These are phyloP conservation scores for Nakaseomyces sp. DNA, from an alignment of 1,139 yeast species.

Conservation along the genomic window DNA sequence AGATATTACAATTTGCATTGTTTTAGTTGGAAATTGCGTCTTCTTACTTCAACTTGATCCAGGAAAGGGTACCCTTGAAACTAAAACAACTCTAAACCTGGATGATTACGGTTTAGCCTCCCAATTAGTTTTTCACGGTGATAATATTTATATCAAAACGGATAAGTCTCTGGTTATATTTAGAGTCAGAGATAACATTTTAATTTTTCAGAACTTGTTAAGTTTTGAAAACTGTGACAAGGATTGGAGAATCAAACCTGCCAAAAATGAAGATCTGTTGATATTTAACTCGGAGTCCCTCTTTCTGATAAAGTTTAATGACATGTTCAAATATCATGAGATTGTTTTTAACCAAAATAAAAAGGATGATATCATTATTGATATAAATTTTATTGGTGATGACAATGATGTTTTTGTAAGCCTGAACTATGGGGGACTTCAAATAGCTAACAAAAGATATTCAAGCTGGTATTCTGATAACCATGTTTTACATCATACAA, in stretches of 20 bases:
- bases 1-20: background rate
- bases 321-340: background rate
- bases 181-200: background rate
- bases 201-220: background rate
- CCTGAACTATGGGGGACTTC: slow-evolving; percentile 19
- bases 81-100: background rate
- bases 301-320: background rate
- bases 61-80: background rate
- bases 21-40: background rate
- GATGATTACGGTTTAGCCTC: background rate
- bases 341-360: background rate
- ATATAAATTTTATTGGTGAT: slow-evolving; percentile 3
- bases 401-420: slow-evolving; percentile 11
- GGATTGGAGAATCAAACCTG: background rate
- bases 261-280: background rate
- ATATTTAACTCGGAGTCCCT: background rate
- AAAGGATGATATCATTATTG: slow-evolving; percentile 2
- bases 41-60: background rate
- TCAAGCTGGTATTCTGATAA: slow-evolving; percentile 19
- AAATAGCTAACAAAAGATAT: slow-evolving; percentile 16
- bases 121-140: background rate
- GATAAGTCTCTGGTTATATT: background rate
- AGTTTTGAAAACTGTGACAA: background rate
- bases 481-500: slow-evolving; percentile 21
- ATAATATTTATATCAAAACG: background rate